A percentile compares a stretch with the other conserved stretches of the same genome.
Evolutionary conservation across 2,329 filamentous ascomycete species (phyloP).

Genomic region (Grosmannia penicillata): DNA sequence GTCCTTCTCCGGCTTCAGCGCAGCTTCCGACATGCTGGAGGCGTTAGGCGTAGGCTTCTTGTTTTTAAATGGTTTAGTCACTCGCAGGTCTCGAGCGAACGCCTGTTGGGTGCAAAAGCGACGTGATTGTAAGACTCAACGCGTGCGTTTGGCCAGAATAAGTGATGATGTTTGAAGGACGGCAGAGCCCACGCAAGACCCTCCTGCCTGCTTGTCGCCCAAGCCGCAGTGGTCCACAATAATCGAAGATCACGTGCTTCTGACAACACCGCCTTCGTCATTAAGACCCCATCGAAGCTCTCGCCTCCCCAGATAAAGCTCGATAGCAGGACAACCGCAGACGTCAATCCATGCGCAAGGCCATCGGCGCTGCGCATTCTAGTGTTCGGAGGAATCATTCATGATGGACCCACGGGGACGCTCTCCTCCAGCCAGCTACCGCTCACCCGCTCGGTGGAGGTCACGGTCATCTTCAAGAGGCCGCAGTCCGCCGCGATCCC

Average conservation of each 20-base stretch:
- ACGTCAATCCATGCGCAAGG: too few species aligned
- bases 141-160: too few species aligned
- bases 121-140: too few species aligned
- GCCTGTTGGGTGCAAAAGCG: too few species aligned
- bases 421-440: neutral
- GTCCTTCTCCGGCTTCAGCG: slow-evolving; percentile 94
- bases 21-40: slow-evolving; percentile 61
- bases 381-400: neutral
- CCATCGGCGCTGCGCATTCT: neutral
- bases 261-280: neutral
- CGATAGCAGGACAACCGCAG: too few species aligned
- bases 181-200: slow-evolving; percentile 7
- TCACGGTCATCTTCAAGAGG: slow-evolving; percentile 2
- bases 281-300: too few species aligned
- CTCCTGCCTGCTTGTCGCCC: slow-evolving; percentile 5
- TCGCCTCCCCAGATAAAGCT: too few species aligned
- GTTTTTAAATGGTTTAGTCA: too few species aligned
- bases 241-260: slow-evolving; percentile 1
- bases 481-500: neutral
- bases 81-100: too few species aligned
- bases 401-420: slow-evolving; percentile 2
- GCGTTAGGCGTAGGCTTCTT: neutral
- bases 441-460: slow-evolving; percentile 1
- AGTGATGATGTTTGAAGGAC: neutral
- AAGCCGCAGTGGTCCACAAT: neutral